These are phyloP conservation scores for Cucurbitaria berberidis DNA, from an alignment of 2,329 filamentous ascomycete genomes.

Conservation along the genomic window DNA sequence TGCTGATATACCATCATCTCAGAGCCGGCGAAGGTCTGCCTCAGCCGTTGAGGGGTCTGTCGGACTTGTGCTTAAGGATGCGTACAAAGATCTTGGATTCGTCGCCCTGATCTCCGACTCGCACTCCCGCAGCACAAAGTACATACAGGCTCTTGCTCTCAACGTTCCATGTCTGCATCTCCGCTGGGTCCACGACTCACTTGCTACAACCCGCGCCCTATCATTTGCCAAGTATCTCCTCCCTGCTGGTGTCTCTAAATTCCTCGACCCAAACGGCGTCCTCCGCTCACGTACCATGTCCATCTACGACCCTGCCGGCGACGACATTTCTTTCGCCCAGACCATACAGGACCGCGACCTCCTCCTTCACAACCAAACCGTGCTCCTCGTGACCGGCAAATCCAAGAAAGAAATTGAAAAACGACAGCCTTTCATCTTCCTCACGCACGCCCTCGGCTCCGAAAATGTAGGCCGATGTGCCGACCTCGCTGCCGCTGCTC, in stretches of 20 bases:
- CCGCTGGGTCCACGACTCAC: constrained; percentile 79
- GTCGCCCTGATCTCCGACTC: constrained; percentile 84
- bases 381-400: constrained; percentile 75
- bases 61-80: constrained; percentile 61
- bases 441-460: constrained; percentile 79
- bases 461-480: constrained; percentile 68
- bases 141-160: constrained; percentile 91
- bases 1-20: constrained; percentile 23
- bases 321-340: constrained; percentile 45
- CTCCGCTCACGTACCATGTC: constrained; percentile 74
- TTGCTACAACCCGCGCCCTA: constrained; percentile 65
- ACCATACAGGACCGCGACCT: constrained; percentile 57
- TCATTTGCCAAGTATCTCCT: constrained; percentile 84
- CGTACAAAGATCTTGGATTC: constrained; percentile 69
- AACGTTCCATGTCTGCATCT: constrained; percentile 84
- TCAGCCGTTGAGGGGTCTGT: constrained; percentile 17
- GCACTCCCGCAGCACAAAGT: constrained; percentile 87
- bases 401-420: constrained; percentile 67
- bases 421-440: constrained; percentile 76
- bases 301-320: constrained; percentile 64
- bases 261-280: constrained; percentile 70
- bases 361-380: constrained; percentile 67
- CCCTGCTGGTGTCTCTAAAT: constrained; percentile 79
- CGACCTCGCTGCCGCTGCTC: constrained; percentile 69
- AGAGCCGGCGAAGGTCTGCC: constrained; percentile 17